Evolutionary conservation across 768 basidiomycete species (phyloP).

Genomic region (Amyloporia xantha): DNA sequence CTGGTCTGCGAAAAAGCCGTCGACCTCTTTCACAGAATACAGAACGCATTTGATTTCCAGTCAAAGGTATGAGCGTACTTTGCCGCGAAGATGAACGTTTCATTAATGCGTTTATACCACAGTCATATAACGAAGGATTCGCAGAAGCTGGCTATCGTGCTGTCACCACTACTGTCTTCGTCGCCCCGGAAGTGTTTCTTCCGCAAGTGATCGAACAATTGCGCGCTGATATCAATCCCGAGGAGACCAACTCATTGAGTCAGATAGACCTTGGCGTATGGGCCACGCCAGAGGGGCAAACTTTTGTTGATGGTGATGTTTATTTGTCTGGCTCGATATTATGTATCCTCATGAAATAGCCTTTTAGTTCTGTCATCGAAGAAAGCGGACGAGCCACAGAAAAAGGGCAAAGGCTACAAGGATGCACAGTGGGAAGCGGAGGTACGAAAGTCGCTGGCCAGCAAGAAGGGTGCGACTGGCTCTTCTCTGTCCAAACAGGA

Average conservation of each 20-base stretch:
- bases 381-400: slow-evolving; percentile 43
- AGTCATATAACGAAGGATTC: slow-evolving; percentile 25
- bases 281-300: slow-evolving; percentile 76
- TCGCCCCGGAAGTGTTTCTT: slow-evolving; percentile 63
- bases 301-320: slow-evolving; percentile 69
- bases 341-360: background rate
- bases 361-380: slow-evolving; percentile 54
- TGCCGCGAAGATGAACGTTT: background rate
- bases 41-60: slow-evolving; percentile 40
- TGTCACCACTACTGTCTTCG: slow-evolving; percentile 70
- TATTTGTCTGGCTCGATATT: background rate
- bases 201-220: slow-evolving; percentile 68
- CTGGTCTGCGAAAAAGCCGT: slow-evolving; percentile 47
- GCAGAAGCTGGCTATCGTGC: slow-evolving; percentile 69
- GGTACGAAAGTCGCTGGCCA: slow-evolving; percentile 75
- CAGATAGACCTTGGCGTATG: slow-evolving; percentile 77
- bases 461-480: slow-evolving; percentile 47
- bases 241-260: slow-evolving; percentile 54
- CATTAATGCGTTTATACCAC: too few relatives aligned
- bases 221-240: slow-evolving; percentile 54
- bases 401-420: slow-evolving; percentile 83
- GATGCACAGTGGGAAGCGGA: slow-evolving; percentile 96
- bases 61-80: slow-evolving; percentile 34
- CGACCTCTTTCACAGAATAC: slow-evolving; percentile 40
- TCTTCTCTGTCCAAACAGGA: slow-evolving; percentile 75